A percentile compares a stretch with the other conserved stretches of the same genome.
phyloP scores from a whole-genome alignment of 768 basidiomycete species.

The Suillus weaverae region DNA sequence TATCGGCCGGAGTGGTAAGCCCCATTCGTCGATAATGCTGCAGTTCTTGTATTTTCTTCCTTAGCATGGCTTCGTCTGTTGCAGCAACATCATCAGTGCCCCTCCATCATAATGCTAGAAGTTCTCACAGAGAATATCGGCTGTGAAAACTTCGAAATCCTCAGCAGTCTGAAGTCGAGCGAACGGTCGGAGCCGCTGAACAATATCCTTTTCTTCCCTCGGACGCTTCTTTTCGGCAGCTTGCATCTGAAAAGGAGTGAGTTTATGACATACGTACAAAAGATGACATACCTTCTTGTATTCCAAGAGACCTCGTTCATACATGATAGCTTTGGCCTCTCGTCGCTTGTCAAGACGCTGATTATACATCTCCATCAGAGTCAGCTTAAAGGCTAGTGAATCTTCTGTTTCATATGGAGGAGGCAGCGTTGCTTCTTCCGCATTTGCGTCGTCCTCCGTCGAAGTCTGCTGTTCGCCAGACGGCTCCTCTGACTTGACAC shows the following conservation, averaged over 20 bases:
- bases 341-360: constrained; percentile 84
- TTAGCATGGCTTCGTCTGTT: constrained; percentile 81
- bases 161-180: constrained; percentile 86
- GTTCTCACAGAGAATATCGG: constrained; percentile 87
- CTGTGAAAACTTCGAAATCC: constrained; percentile 85
- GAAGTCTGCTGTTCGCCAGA: constrained; percentile 36
- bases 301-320: constrained; percentile 86
- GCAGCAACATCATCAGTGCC: not conserved
- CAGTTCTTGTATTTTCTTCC: constrained; percentile 87
- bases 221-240: constrained; percentile 87
- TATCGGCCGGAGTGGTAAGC: constrained; percentile 79
- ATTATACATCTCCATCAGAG: constrained; percentile 86
- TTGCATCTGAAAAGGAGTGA: constrained; percentile 61
- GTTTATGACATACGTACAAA: constrained; percentile 3
- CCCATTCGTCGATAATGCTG: constrained; percentile 90
- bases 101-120: not conserved
- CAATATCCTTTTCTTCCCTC: constrained; percentile 89
- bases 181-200: constrained; percentile 88
- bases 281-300: constrained; percentile 82
- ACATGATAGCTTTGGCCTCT: constrained; percentile 86
- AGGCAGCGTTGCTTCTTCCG: constrained; percentile 67
- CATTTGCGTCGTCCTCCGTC: constrained; percentile 56
- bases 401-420: constrained; percentile 81
- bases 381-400: constrained; percentile 86
- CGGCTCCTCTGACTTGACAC: constrained; percentile 47